Base-by-base conservation (phyloP, 306 rosid species). In the Prunus padus region DNA sequence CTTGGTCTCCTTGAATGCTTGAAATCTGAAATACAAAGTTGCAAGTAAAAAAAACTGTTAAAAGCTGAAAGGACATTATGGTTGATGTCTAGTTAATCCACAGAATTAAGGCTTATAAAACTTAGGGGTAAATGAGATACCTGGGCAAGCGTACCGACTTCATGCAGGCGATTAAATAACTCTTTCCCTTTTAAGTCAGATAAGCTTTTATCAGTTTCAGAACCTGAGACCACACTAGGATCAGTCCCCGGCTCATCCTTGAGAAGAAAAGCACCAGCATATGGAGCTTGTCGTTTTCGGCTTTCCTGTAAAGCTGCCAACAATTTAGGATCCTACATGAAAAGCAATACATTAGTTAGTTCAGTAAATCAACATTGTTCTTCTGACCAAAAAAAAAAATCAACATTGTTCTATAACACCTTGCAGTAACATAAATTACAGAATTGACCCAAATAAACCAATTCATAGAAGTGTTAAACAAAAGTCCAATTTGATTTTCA, bases 71-170 rank as follows among this genome's bases (percentile, higher is more conserved):
- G 13, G 31, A 59, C 70, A 54, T n/a, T 28, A 37, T 22, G 28
- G 25, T 11, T 8, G 30, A 62, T 67, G 4, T 66, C 52, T 47
- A 61, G 65, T 33, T 8, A 55, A 55, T 72, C 65, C 70, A 28
- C 61, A 63, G 28, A 45, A 67, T 22, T 26, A 25, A 42, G 45
- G n/a, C 25, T 47, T 10, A 31, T 13, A 26, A 49, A 68, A 44
- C 45, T 31, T 9, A 46, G 40, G 5, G 12, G 62, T 15, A 76
- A 77, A 46, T 37, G 56, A 79, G 80, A 59, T 80, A 90, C 99
- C 88, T 96, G 99, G 19, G 99, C 99, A 82, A 96, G 98, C 23
- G 99, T 96, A 73, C 99, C 99, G 75, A 96, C 97, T 84, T 96
- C 98, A 63, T 96, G 96, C 80, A 96, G 97, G 63, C 99, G 96